Base-by-base conservation (phyloP, 306 rosid species). In the Astragalus glycyphyllos region DNA sequence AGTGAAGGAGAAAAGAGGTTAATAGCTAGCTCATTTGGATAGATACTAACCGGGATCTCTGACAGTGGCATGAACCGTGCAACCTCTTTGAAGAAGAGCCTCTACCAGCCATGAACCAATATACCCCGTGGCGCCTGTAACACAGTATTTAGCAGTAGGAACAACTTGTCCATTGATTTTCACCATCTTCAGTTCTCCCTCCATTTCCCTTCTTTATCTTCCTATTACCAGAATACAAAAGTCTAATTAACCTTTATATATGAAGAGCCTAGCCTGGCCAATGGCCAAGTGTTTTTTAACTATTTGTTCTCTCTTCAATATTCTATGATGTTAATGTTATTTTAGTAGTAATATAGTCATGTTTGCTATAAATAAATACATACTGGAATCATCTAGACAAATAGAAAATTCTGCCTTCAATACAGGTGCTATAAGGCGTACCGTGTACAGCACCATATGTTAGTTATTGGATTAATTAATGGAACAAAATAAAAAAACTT, bases 71-170 rank as follows among this genome's bases (percentile, higher is more conserved):
- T 87, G 97, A 78, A 89, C 90, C 0, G 4, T 77, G 85, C 31
- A 79, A n/a, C 97, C 96, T 72, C 66, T 78, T 62, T 84, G 62
- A 72, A 92, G 96, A 45, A 92, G 96, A 80, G 86, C 50, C 73
- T 85, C 83, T 12, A 92, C 91, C 54, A 92, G 67, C 87, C 89
- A 92, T 34, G 94, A 89, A 10, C 90, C 96, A 23, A 84, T 84
- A 59, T 81, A 92, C 7, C 97, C 94, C 7, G 76, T 82, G 13
- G 89, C 91, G 1, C 97, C 94, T 37, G 94, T 87, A 0, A 92
- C 97, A 41, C 96, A 92, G 70, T 84, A 92, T 6, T 68, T 48
- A 47, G 16, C 61, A 42, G 6, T 11, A 49, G 73, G 29, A 49
- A 10, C 74, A 65, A 62, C 63, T 65, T 26, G 15, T 50, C 13